Base-by-base conservation (phyloP, 2,329 filamentous ascomycete genomes). In the Cladophialophora yegresii region DNA sequence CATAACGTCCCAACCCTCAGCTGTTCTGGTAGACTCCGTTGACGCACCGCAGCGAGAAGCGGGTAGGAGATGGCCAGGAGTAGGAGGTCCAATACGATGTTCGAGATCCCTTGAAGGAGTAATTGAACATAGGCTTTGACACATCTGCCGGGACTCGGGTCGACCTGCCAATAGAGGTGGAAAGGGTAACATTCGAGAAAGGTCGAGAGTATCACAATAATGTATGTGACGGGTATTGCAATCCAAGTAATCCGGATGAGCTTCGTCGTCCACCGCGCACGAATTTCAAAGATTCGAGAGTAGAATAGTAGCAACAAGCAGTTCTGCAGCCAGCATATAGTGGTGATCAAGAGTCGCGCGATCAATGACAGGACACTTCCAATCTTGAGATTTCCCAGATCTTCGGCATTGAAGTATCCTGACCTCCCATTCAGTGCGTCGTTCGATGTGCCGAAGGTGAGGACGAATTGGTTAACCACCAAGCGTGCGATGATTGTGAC, bases 141-240 rank as follows among this genome's bases (percentile, higher is more conserved):
- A 66, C 75, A 77, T 69, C n/a, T 72, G 72, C 75, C 76, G 57
- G 76, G 75, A 61, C 72, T 69, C 53, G 75, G 84, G 0, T 80
- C 69, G 58, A 86, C 81, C 71, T 85, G 83, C 83, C 83, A 86
- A 72, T 86, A 85, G 59, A 84, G 80, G 54, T 75, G 70, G 68
- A 85, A 81, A 2, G 83, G 83, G 12, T 78, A 65, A 64, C 76
- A 78, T 69, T 78, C 76, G 63, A 69, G 69, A 63, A 78, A 75
- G 2, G 73, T 76, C 8, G 71, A 67, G 43, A 76, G 71, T 49
- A 77, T 72, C 49, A 75, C 73, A 9, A 71, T 69, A 30, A 74
- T 61, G 54, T 76, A 77, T 3, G 75, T 74, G 9, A 62, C 62
- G 33, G 73, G 70, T 30, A 77, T 72, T 10, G 73, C n/a, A 12